Evolutionary conservation across 1,284 basidiomycete species (phyloP), one percentile per base, ranked within the genome.

Genomic region (Sporisorium graminicola): DNA sequence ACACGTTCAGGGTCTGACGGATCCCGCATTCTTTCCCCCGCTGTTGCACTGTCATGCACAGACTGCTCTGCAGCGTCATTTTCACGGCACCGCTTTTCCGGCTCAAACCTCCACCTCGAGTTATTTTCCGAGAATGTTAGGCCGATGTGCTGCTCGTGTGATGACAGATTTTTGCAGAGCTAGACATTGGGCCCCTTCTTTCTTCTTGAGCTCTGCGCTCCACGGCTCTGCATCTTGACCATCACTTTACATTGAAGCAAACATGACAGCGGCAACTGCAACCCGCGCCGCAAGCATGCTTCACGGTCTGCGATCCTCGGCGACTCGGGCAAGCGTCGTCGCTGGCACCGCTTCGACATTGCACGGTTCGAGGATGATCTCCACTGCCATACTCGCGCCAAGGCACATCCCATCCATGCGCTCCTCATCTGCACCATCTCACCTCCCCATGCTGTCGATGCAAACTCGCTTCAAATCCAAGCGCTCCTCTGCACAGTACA

Each of bases 401-500:
- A 2, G 42, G 5, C 20, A 33, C 12, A 24, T 33, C 14, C 29
- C n/a, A 13, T 37, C 22, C 4, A 18, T 5, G 10, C 33, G 24
- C 22, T 16, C 14, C 51, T 22, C 14, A 33, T 16, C 22, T 8
- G 18, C 16, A 40, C 37, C 14, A 40, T 40, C 37, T n/a, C 5
- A 40, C 7, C 16, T 20, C 18, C 18, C 33, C 5, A n/a, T 14
- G 8, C 26, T 22, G 8, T 16, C 46, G 3, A 8, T 20, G 16
- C 71, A 74, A 29, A 37, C 44, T 2, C 62, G 74, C n/a, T 47
- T 54, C 37, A 76, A 76, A 52, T 76, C 74, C 24, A 72, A 72
- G 31, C 69, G 69, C 5, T 76, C 74, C 4, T 76, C 69, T 1
- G 74, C 68, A 20, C 74, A 76, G 24, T 65, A 72, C 62, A 72